Base-by-base conservation (phyloP, 352 stramenopile genomes). In the Phytophthora niederhauseri region DNA sequence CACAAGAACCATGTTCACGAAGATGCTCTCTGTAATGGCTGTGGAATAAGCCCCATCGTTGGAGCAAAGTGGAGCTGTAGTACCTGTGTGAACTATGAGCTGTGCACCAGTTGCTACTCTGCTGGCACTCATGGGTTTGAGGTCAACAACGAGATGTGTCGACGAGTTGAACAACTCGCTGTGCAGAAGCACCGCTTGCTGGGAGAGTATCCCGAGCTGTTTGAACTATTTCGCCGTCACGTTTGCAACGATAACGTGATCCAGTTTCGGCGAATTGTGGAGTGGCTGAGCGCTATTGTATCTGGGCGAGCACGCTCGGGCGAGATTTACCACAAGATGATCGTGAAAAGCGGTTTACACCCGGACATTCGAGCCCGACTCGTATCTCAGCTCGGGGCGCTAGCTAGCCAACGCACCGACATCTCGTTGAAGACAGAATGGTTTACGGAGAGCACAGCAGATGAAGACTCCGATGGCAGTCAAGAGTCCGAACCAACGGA, bases 21-120 rank as follows among this genome's bases (percentile, higher is more conserved):
- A 64, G 81, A 95, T 62, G 85, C 87, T 51, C 67, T 95, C 46
- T 95, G 87, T 56, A 82, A 93, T 60, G 85, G 87, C 26, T 95
- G 87, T 50, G 87, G 87, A 30, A 80, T 89, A 73, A 87, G 78
- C 36, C 87, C 87, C 15, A 95, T 95, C 66, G 70, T 93, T 17
- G 87, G 85, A 19, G 75, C 79, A 46, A 89, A 85, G 66, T 95
- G 84, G 80, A 90, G 85, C 41, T 95, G 87, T 64, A 91, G 81
- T 51, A 83, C 73, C 28, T 95, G 87, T 56, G 83, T 83, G 50
- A 87, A 79, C 65, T 89, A 81, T 48, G 78, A 92, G 31, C 55
- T 95, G 9, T 95, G 87, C 51, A 79, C 90, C 30, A 38, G 52
- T 15, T 95, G 87, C 82, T 95, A 95, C 57, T 63, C 71, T 20